These are phyloP conservation scores for Trichoderma sp. DNA, from an alignment of 2,329 filamentous ascomycete genomes.

Conservation along the genomic window DNA sequence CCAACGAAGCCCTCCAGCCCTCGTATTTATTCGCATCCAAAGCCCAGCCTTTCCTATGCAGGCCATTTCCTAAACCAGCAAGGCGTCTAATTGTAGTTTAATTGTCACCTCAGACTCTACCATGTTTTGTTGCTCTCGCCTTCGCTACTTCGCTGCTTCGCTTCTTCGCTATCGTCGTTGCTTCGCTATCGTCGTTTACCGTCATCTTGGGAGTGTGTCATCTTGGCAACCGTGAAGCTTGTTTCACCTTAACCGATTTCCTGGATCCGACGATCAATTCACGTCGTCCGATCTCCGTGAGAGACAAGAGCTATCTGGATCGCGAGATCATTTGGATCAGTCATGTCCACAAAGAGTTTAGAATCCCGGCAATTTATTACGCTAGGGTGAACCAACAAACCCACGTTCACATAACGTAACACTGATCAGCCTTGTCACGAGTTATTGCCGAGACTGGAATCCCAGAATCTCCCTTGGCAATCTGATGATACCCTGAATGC, in stretches of 20 bases:
- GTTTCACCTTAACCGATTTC: conserved; percentile 16
- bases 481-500: neutral
- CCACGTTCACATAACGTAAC: neutral
- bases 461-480: neutral
- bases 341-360: neutral
- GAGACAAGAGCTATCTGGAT: neutral
- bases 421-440: neutral
- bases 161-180: too few species aligned
- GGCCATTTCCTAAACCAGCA: neutral
- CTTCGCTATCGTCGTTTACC: neutral
- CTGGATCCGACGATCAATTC: neutral
- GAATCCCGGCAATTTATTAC: neutral
- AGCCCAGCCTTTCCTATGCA: neutral
- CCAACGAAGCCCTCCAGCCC: neutral
- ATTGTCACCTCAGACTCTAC: neutral
- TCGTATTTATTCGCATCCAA: neutral
- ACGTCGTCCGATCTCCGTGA: neutral
- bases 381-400: neutral
- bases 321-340: neutral
- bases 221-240: neutral
- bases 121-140: neutral
- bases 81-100: neutral
- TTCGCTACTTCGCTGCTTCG: neutral
- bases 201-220: neutral
- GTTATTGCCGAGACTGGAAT: neutral